These are phyloP conservation scores for Isabelozyma rhagii DNA, from an alignment of 805 yeast species.

Conservation along the genomic window DNA sequence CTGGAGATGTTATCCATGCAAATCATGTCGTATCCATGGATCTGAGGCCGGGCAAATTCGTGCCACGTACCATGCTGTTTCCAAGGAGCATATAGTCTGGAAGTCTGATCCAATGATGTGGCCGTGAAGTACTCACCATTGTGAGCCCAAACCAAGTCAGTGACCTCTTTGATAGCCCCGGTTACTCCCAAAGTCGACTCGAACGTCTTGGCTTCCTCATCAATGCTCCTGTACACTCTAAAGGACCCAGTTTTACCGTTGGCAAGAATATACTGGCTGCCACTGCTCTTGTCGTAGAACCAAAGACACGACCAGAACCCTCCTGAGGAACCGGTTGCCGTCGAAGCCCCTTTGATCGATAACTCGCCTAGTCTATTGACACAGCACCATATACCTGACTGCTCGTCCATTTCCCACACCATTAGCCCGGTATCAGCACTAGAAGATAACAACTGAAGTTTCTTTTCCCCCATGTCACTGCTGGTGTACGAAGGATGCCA, in stretches of 20 bases:
- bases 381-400: conserved; percentile 89
- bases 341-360: conserved; percentile 93
- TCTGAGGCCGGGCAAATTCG: conserved; percentile 95
- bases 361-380: conserved; percentile 82
- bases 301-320: conserved; percentile 67
- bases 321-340: conserved; percentile 92
- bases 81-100: conserved; percentile 78
- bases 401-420: conserved; percentile 87
- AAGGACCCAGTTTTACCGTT: conserved; percentile 93
- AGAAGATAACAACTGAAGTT: conserved; percentile 67
- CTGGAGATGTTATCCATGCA: conserved; percentile 61
- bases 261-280: conserved; percentile 55
- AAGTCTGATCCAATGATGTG: conserved; percentile 91
- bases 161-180: conserved; percentile 72
- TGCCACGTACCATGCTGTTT: conserved; percentile 56
- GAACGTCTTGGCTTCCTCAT: conserved; percentile 30
- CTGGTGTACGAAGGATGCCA: conserved; percentile 61
- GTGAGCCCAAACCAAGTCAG: conserved; percentile 75
- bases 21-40: conserved; percentile 96
- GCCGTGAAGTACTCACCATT: conserved; percentile 65
- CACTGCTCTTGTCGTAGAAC: conserved; percentile 42
- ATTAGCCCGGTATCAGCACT: conserved; percentile 92
- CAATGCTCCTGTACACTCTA: conserved; percentile 62
- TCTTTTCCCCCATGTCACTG: conserved; percentile 17
- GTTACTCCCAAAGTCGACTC: conserved; percentile 57